These are phyloP conservation scores for Penicillium bialowiezense DNA, from an alignment of 495 filamentous ascomycete species.

Conservation along the genomic window DNA sequence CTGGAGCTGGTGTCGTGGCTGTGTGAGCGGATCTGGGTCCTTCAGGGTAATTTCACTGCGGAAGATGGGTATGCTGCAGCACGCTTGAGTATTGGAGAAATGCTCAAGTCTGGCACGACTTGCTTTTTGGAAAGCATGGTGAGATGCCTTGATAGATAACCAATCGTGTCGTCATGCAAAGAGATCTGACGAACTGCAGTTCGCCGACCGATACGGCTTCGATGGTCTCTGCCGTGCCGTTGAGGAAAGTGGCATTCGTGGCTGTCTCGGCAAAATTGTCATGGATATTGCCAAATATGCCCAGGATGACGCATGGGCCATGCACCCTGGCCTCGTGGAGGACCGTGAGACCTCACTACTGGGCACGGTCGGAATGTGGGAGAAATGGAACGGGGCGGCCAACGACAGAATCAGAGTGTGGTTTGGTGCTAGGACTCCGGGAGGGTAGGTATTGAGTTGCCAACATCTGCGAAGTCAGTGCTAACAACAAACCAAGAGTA, in stretches of 20 bases:
- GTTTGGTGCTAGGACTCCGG: conserved; percentile 50
- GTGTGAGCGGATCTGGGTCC: conserved; percentile 47
- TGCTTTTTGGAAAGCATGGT: conserved; percentile 53
- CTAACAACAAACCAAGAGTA: conserved; percentile 25
- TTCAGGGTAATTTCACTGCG: conserved; percentile 43
- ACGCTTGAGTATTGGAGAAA: conserved; percentile 45
- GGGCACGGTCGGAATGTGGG: conserved; percentile 42
- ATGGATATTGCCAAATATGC: conserved; percentile 41
- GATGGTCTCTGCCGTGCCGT: conserved; percentile 45
- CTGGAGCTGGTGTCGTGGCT: conserved; percentile 45
- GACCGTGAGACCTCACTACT: conserved; percentile 41
- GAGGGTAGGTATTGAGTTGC: conserved; percentile 29
- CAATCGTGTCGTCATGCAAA: too few species aligned
- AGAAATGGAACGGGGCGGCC: conserved; percentile 47
- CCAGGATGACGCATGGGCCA: conserved; percentile 45
- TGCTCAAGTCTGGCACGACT: conserved; percentile 50
- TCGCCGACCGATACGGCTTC: conserved; percentile 45
- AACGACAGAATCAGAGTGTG: conserved; percentile 49
- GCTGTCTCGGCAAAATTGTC: conserved; percentile 44
- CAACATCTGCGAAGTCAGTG: not conserved
- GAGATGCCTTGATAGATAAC: too few species aligned
- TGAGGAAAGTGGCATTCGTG: conserved; percentile 46
- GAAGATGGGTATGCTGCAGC: conserved; percentile 49
- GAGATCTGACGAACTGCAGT: too few species aligned
- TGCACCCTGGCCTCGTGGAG: conserved; percentile 49